Percentiles rank a stretch among this genome's conserved stretches.
Conservation (phyloP, 495 filamentous ascomycete species). For the Neurospora sp. region DNA sequence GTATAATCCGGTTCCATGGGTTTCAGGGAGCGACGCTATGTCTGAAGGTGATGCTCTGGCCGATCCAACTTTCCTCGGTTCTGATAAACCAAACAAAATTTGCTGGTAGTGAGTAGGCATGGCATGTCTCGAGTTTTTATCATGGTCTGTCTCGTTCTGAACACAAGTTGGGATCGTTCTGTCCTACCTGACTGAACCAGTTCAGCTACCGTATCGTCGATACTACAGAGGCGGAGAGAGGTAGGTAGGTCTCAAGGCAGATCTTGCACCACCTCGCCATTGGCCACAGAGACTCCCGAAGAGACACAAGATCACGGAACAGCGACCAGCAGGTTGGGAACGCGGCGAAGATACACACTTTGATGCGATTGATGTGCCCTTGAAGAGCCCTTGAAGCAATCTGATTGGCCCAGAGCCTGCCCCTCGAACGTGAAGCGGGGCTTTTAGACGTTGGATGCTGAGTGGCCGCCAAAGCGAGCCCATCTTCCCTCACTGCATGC, state of each 20-base stretch:
- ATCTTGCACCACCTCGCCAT: conserved; percentile 1
- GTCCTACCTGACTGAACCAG: background rate
- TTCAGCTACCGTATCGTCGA: background rate
- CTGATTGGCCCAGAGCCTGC: conserved; percentile 12
- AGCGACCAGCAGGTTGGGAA: conserved; percentile 22
- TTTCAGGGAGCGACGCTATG: background rate
- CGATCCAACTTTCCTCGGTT: background rate
- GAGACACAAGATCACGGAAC: background rate
- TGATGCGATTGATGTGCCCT: background rate
- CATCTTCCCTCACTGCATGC: conserved; percentile 9
- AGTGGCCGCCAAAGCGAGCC: conserved; percentile 22
- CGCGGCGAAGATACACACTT: conserved; percentile 1
- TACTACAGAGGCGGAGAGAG: background rate
- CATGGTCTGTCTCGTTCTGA: background rate
- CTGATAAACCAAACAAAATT: background rate
- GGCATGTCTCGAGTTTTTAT: background rate
- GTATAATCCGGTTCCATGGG: background rate
- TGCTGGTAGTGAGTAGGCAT: background rate
- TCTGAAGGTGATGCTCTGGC: background rate
- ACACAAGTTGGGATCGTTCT: background rate
- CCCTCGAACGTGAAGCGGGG: conserved; percentile 11
- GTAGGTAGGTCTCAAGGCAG: background rate
- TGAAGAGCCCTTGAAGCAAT: background rate
- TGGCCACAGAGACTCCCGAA: conserved; percentile 1
- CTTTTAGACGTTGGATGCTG: conserved; percentile 7